These are phyloP conservation scores for Collybia mongolica DNA, from an alignment of 768 basidiomycete species.

Conservation along the genomic window DNA sequence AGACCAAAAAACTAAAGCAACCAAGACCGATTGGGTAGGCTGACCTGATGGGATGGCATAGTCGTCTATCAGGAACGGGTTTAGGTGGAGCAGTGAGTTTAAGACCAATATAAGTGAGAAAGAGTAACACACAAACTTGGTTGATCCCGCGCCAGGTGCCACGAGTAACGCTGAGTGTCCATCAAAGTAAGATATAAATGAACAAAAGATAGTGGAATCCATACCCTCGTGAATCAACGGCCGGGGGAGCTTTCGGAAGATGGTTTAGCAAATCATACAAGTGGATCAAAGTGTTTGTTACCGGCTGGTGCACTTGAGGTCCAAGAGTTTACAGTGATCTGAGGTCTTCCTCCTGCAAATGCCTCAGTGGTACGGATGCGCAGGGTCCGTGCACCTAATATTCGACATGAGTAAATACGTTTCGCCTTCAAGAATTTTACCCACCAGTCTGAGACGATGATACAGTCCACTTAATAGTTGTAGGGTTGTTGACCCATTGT, in stretches of 20 bases:
- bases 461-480: slow-evolving; percentile 40
- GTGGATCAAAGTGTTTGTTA: slow-evolving; percentile 10
- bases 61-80: no score
- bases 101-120: no score
- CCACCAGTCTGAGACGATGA: slow-evolving; percentile 40
- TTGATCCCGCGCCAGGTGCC: slow-evolving; percentile 50
- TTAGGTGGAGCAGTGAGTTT: no score
- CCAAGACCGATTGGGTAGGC: no score
- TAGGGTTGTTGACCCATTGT: slow-evolving; percentile 38
- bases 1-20: not conserved
- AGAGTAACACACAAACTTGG: slow-evolving; percentile 34
- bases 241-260: slow-evolving; percentile 29
- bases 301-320: slow-evolving; percentile 38
- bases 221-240: slow-evolving; percentile 43
- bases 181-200: not conserved
- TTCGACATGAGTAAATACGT: not conserved
- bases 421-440: not conserved
- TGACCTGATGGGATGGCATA: no score
- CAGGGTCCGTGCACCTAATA: slow-evolving; percentile 41
- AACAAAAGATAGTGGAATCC: slow-evolving; percentile 2
- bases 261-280: not conserved
- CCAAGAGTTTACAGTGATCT: slow-evolving; percentile 43
- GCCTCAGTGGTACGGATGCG: slow-evolving; percentile 44
- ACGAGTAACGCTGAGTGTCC: slow-evolving; percentile 37
- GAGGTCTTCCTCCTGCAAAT: slow-evolving; percentile 47